Evolutionary conservation across 176 grass and related monocot genomes (phyloP), one percentile per base, ranked within the genome.

Genomic region (Melocanna baccifera): DNA sequence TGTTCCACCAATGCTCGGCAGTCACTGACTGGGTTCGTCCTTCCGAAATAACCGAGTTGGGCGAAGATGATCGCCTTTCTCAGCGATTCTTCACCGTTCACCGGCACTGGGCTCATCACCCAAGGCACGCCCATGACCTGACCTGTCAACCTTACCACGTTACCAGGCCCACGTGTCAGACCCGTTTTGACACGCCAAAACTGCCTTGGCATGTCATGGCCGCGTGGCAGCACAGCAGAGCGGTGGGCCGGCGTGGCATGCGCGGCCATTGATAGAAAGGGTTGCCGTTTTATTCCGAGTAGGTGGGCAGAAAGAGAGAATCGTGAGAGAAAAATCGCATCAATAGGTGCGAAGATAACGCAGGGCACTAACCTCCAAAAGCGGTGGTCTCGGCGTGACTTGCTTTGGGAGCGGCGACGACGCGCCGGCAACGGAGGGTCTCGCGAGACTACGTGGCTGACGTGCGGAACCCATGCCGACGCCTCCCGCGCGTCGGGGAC

Each of bases 81-180:
- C 47, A 19, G 77, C 0, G 42, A 79, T 62, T 62, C 8, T 47
- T 19, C 19, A 11, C 23, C 67, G 26, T 13, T 69, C 51, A 55
- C 55, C 25, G 9, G 81, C 80, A 22, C 43, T 10, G 37, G 10
- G 86, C 43, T 4, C 73, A 0, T 9, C 7, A 0, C 11, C 40
- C 59, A 1, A 68, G 13, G 12, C 59, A 50, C 29, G 81, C 81
- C 76, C 76, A 68, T 59, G 55, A 55, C 18, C 1, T n/a, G 69
- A 25, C 26, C 61, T 74, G 87, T 80, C 81, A 58, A 73, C 3
- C 45, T 46, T 48, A 43, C 48, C 80, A 12, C 62, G 40, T 8
- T 10, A 25, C 15, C 16, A 9, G 66, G 15, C 58, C 85, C 85
- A 15, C 76, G 34, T 14, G 20, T 59, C 80, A 26, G 66, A 18